Base-by-base conservation (phyloP, 352 stramenopile genomes). In the Albugo laibachii region DNA sequence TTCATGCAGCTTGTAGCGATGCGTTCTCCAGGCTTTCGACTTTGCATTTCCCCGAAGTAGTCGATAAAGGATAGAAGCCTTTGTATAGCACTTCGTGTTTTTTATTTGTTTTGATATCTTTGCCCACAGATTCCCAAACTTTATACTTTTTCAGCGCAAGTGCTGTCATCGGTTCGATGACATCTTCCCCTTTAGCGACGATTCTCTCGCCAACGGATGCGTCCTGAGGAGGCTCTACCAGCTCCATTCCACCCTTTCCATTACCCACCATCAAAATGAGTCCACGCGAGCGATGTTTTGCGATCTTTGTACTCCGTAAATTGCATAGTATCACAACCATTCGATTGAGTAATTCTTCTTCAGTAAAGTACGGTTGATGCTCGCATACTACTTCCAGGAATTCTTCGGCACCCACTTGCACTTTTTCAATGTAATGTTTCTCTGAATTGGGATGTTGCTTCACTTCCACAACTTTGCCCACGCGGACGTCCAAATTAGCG, bases 131-230 rank as follows among this genome's bases (percentile, higher is more conserved):
- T 37, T 84, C 72, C 72, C 72, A 84, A 40, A 82, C 69, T 61
- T 84, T 84, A 64, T 82, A 80, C 63, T 84, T 84, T 66, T 84
- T 84, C 66, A 84, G 79, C 60, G 81, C 69, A 45, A 84, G 82
- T 41, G 72, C 58, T 10, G 72, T 84, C 39, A 84, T 69, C 14
- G 72, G 72, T 42, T 84, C 69, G 40, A 66, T 57, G 21, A 78
- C 35, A 52, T 84, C 72, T 52, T 84, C 72, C 45, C 72, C 72
- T 35, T 63, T 73, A 5, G 72, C 72, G 61, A 81, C 80, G 43
- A 84, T 63, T 49, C 69, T 67, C 53, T 84, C 72, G 45, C 72
- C 72, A 21, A 84, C 51, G 45, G 82, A 69, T 13, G 72, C 67
- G 43, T 84, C 69, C 0, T 62, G 59, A 14, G 55, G 62, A 10